Percentiles rank a stretch among this genome's conserved stretches.
Conservation (phyloP, 768 basidiomycete species). For the Agrocybe chaxingu region DNA sequence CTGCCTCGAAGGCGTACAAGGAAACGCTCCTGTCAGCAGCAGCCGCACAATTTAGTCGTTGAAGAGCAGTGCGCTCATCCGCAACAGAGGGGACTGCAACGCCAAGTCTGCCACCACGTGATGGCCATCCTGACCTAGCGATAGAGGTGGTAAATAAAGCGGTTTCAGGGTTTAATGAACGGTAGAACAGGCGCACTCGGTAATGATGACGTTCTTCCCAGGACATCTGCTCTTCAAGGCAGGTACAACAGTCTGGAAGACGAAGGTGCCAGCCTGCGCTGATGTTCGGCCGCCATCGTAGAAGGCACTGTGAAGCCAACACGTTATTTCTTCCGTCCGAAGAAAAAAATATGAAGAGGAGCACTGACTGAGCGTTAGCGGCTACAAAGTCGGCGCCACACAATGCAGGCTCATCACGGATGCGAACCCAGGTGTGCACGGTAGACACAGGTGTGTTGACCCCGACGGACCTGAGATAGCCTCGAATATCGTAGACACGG, state of each 20-base stretch:
- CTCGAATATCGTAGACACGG: slow-evolving; percentile 32
- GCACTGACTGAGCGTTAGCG: slow-evolving; percentile 35
- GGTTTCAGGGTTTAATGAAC: not conserved
- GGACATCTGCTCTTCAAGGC: slow-evolving; percentile 29
- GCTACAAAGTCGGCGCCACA: slow-evolving; percentile 36
- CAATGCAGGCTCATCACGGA: slow-evolving; percentile 28
- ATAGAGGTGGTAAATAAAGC: not conserved
- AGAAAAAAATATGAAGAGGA: not conserved
- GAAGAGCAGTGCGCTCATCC: slow-evolving; percentile 30
- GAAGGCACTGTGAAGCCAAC: slow-evolving; percentile 25
- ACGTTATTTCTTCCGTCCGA: no score
- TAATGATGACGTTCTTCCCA: slow-evolving; percentile 30
- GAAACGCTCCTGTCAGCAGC: slow-evolving; percentile 25
- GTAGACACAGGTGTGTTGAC: slow-evolving; percentile 33
- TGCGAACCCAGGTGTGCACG: slow-evolving; percentile 33
- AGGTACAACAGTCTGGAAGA: slow-evolving; percentile 32
- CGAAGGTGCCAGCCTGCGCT: slow-evolving; percentile 29
- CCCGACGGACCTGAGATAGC: slow-evolving; percentile 28
- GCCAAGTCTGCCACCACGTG: slow-evolving; percentile 25
- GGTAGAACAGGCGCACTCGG: slow-evolving; percentile 24
- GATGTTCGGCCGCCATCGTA: slow-evolving; percentile 28
- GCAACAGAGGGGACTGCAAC: slow-evolving; percentile 25
- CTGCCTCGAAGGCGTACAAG: slow-evolving; percentile 35
- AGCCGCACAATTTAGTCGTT: slow-evolving; percentile 32
- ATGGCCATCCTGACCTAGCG: slow-evolving; percentile 36